Conservation (phyloP, 805 yeast genomes). For the Cyberlindnera mississippiensis region DNA sequence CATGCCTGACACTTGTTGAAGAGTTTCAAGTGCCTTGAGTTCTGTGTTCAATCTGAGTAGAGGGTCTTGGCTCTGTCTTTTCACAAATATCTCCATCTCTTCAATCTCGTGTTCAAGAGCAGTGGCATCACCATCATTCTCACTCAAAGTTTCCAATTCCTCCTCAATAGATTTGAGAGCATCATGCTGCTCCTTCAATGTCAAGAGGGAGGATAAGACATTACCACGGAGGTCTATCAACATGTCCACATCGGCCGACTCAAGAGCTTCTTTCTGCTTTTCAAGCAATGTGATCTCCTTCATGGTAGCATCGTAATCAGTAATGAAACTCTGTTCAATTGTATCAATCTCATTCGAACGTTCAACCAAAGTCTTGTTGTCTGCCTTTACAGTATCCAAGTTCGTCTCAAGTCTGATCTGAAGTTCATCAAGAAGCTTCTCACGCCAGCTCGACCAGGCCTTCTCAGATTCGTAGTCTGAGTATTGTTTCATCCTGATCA, state of each 20-base stretch:
- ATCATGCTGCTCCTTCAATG: neutral
- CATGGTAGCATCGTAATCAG: slow-evolving; percentile 4
- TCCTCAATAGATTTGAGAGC: slow-evolving; percentile 2
- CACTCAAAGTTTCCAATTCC: slow-evolving; percentile 11
- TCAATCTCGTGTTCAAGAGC: slow-evolving; percentile 18
- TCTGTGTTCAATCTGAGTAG: slow-evolving; percentile 11
- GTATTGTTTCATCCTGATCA: slow-evolving; percentile 25
- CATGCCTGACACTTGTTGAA: slow-evolving; percentile 17
- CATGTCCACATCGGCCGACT: neutral
- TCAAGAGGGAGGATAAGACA: neutral
- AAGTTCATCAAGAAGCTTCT: slow-evolving; percentile 24
- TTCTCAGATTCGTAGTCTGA: slow-evolving; percentile 26
- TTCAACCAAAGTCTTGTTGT: slow-evolving; percentile 1
- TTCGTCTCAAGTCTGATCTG: slow-evolving; percentile 18
- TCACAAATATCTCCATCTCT: slow-evolving; percentile 11
- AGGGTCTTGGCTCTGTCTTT: slow-evolving; percentile 24
- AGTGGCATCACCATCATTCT: slow-evolving; percentile 16
- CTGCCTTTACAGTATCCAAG: slow-evolving; percentile 10
- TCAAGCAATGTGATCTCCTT: slow-evolving; percentile 5
- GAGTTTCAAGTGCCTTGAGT: slow-evolving; percentile 8
- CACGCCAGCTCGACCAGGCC: slow-evolving; percentile 27
- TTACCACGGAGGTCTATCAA: neutral
- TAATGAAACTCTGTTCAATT: slow-evolving; percentile 3
- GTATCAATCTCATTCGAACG: slow-evolving; percentile 6
- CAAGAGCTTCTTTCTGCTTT: slow-evolving; percentile 4